phyloP scores from a whole-genome alignment of 2,329 filamentous ascomycete genomes.

The Botrytis tulipae region DNA sequence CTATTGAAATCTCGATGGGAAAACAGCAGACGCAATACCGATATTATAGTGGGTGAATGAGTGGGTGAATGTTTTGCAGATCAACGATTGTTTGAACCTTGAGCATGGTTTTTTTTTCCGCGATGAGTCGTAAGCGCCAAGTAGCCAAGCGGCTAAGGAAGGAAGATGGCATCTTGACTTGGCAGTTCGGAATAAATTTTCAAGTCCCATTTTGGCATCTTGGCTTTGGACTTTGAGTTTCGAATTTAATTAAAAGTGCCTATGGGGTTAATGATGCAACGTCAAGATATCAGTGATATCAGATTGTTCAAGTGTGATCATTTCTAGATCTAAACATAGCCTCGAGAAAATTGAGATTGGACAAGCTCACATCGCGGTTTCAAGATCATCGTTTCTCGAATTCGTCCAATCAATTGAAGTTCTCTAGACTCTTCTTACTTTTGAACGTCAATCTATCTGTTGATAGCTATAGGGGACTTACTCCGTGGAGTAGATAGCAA shows the following conservation, averaged over 20 bases:
- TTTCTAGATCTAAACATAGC: not conserved
- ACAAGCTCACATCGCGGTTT: not conserved
- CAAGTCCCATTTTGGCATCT: not conserved
- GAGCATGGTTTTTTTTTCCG: not conserved
- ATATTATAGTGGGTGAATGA: not conserved
- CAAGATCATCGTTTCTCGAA: not conserved
- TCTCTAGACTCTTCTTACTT: not conserved
- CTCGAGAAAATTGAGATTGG: not conserved
- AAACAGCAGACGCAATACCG: not conserved
- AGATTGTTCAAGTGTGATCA: no score
- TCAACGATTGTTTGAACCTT: not conserved
- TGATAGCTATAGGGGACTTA: not conserved
- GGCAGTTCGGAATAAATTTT: constrained; percentile 3
- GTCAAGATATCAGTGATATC: not conserved
- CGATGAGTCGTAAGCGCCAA: constrained; percentile 6
- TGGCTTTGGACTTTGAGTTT: not conserved
- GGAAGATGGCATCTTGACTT: not conserved
- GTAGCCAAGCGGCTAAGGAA: not conserved
- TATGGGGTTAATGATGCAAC: not conserved
- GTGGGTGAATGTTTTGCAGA: not conserved
- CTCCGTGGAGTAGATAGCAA: not conserved
- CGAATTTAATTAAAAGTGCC: not conserved
- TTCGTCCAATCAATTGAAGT: not conserved
- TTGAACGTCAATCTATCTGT: not conserved
- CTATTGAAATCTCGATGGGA: not conserved